A percentile compares a stretch with the other conserved stretches of the same genome.
Conservation (phyloP, 2,329 filamentous ascomycete genomes). For the Fusarium mexicanum region DNA sequence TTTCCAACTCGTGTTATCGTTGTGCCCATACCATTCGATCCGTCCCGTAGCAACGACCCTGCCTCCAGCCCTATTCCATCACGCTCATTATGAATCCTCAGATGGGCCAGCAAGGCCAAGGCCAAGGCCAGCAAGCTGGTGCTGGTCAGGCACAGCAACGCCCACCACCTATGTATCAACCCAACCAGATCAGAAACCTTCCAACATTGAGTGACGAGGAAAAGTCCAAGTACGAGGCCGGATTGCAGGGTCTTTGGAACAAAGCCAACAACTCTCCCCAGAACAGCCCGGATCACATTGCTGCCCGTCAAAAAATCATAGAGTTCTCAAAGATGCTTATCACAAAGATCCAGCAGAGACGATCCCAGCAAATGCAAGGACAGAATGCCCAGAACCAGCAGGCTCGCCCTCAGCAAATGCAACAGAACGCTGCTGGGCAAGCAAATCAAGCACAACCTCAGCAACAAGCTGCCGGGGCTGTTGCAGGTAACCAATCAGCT, state of each 20-base stretch:
- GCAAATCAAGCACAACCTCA: conserved; percentile 36
- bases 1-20: not conserved
- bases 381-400: conserved; percentile 40
- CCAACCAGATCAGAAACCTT: conserved; percentile 62
- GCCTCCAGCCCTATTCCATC: not conserved
- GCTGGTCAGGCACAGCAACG: conserved; percentile 38
- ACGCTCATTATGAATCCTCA: conserved; percentile 38
- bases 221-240: conserved; percentile 67
- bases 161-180: conserved; percentile 57
- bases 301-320: conserved; percentile 65
- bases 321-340: conserved; percentile 69
- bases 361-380: conserved; percentile 47
- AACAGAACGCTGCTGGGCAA: conserved; percentile 34
- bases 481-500: conserved; percentile 18
- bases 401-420: conserved; percentile 36
- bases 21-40: not conserved
- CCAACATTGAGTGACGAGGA: conserved; percentile 63
- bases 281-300: conserved; percentile 59
- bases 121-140: conserved; percentile 39
- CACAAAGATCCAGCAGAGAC: conserved; percentile 58
- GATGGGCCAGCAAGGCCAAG: conserved; percentile 41
- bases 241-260: conserved; percentile 63
- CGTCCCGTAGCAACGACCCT: not conserved
- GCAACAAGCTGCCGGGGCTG: conserved; percentile 17
- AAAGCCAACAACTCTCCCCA: conserved; percentile 59